Evolutionary conservation across 768 basidiomycete genomes (phyloP), one percentile per base, ranked within the genome.

Genomic region (Mrakia blollopis): DNA sequence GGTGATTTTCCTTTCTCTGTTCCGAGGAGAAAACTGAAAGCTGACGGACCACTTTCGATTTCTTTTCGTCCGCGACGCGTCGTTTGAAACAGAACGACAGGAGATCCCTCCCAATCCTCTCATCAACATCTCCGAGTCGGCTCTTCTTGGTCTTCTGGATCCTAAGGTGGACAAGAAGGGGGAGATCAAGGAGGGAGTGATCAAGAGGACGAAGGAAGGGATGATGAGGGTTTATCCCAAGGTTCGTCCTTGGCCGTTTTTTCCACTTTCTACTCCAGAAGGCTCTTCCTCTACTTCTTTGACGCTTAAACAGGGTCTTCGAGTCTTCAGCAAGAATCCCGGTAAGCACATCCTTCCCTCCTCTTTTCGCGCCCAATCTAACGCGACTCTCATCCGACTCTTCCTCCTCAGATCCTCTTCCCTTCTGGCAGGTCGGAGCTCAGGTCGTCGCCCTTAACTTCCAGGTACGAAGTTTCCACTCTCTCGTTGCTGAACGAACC

Each of bases 41-140:
- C 6, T 1, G 7, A 30, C 8, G 2, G 37, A n/a, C 37, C 8
- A 37, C 63, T 10, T 6, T 41, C 39, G 39, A 3, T 63, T 32
- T 18, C 10, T 35, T 30, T 21, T 35, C 9, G n/a, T n/a, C n/a
- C n/a, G n/a, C n/a, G 21, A n/a, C 7, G 63, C 37, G 32, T 44
- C n/a, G 41, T 52, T 2, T 30, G 23, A 1, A 50, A 25, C 60
- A 65, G 73, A 63, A 47, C 25, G 61, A 32, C 52, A 50, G 2
- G 32, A 10, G 18, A 25, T 23, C 21, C 74, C 73, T 10, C 84
- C 82, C 18, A 86, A 90, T 80, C 80, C 89, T 73, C 81, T 89
- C 30, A 86, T 89, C 83, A 91, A 90, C 81, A 86, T 90, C 69
- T 89, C 88, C 68, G 89, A 91, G 82, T 84, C 86, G 0, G 80